Base-by-base conservation (phyloP, 2,329 filamentous ascomycete genomes). In the Magnaporthiopsis incrustans region DNA sequence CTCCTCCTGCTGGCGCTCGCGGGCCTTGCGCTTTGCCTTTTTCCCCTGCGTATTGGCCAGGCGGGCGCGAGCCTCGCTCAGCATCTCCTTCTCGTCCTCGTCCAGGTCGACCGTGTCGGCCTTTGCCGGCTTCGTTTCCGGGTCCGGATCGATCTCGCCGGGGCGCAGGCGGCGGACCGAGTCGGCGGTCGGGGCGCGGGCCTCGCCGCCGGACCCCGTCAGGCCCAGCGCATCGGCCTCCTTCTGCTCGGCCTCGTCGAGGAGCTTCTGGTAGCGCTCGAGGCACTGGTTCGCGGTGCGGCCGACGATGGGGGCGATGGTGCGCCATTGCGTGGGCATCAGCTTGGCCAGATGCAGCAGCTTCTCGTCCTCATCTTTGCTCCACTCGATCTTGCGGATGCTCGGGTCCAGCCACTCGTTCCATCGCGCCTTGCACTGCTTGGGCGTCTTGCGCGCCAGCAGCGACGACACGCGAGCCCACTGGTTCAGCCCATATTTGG, bases 391-490 rank as follows among this genome's bases (percentile, higher is more conserved):
- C 82, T 99, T 99, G 73, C 94, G 91, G 80, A 99, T 98, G 74
- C 91, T 91, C 26, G 95, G 95, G 74, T 99, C 95, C 69, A 99
- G 85, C 94, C 95, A 99, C 84, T 99, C 94, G 75, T 89, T 88
- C 95, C 95, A 99, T 79, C 95, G 85, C 66, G 95, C 94, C 80
- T 99, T 99, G 86, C 95, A 99, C 80, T 99, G 95, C 80, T 99
- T 99, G 62, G 95, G 89, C 38, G 95, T 98, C 78, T 99, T 99
- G 73, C 96, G 91, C 74, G 94, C 94, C 69, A 99, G 88, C 68
- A 99, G 86, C 65, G 95, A 98, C 64, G 95, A 97, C 68, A 98
- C 95, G 77, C 95, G 94, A 74, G 95, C 94, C 95, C 95, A 99
- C 79, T 99, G 95, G 74, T 97, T 95, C 67, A 97, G 84, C 61